These are phyloP conservation scores for Trichoderma virens DNA, from an alignment of 495 filamentous ascomycete species.

Conservation along the genomic window DNA sequence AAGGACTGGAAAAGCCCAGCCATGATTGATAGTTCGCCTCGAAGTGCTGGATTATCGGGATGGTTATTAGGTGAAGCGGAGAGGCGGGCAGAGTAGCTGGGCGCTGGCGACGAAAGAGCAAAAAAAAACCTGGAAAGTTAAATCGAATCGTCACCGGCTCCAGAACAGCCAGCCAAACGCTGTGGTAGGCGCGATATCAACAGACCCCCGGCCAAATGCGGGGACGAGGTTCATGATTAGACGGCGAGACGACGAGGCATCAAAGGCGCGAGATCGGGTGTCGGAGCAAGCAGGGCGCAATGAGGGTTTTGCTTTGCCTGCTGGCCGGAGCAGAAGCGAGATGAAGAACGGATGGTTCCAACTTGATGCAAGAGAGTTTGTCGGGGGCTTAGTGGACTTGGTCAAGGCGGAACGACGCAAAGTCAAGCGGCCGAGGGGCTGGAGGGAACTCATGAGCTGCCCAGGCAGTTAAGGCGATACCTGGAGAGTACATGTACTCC, in stretches of 20 bases:
- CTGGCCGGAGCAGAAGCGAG: background rate
- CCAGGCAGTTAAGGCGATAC: conserved; percentile 4
- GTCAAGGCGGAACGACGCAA: too few relatives aligned
- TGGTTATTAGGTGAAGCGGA: background rate
- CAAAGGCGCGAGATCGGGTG: background rate
- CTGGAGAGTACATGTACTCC: background rate
- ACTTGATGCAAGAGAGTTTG: background rate
- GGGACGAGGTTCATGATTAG: conserved; percentile 10
- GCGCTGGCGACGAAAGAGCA: conserved; percentile 1
- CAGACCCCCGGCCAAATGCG: conserved; percentile 11
- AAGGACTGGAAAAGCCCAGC: conserved; percentile 60
- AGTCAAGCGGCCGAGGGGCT: background rate
- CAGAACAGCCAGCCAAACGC: background rate
- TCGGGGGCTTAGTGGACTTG: too few relatives aligned
- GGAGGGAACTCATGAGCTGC: background rate
- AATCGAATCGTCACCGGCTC: conserved; percentile 4
- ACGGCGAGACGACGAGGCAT: background rate
- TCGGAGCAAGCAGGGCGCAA: background rate
- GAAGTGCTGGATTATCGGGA: background rate
- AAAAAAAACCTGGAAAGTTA: background rate
- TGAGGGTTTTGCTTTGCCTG: background rate
- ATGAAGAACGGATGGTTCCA: background rate
- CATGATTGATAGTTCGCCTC: conserved; percentile 27
- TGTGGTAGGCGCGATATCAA: conserved; percentile 9
- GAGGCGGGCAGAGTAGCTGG: conserved; percentile 8